Evolutionary conservation across 495 filamentous ascomycete species (phyloP), one percentile per base, ranked within the genome.

Genomic region (Tuber umbilicatum): DNA sequence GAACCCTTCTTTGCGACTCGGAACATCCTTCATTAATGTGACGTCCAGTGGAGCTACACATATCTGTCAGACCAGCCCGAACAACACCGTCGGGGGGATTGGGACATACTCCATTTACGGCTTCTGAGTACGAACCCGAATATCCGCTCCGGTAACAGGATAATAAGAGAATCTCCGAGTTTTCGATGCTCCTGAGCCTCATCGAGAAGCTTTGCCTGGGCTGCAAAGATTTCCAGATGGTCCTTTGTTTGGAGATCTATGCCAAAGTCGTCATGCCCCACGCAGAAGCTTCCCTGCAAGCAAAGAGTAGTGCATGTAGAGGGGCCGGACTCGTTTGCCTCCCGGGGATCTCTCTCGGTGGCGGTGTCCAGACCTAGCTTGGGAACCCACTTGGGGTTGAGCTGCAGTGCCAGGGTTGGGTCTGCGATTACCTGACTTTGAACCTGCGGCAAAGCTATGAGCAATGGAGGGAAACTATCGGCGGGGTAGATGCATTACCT

Each of bases 381-480:
- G 3, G 27, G 27, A 2, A 64, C 3, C 72, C 72, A 73, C 2
- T 73, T 23, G 7, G 72, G 72, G 23, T 73, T 73, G 39, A 40
- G 72, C 60, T 73, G 72, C 5, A 73, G 38, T 6, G 72, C 72
- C 10, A 73, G 39, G 14, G 37, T n/a, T 27, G 60, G 47, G 42
- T 73, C 72, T 38, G 68, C 37, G 9, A 73, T 73, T 23, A 73
- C 55, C 19, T 40, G 47, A 27, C 72, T 73, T 38, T 73, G 47
- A n/a, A 73, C n/a, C 72, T 73, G 50, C 12, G 12, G 17, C 21
- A 14, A 35, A 72, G 21, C n/a, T 4, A 37, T 73, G 7, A 70
- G 39, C 38, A 70, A 39, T 27, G 35, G 17, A 23, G 37, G 12
- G 6, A 41, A 73, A 38, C 2, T 21, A 7, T 16, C 23, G 4